Conservation (phyloP, 768 basidiomycete species). For the Amanita brunnescens region DNA sequence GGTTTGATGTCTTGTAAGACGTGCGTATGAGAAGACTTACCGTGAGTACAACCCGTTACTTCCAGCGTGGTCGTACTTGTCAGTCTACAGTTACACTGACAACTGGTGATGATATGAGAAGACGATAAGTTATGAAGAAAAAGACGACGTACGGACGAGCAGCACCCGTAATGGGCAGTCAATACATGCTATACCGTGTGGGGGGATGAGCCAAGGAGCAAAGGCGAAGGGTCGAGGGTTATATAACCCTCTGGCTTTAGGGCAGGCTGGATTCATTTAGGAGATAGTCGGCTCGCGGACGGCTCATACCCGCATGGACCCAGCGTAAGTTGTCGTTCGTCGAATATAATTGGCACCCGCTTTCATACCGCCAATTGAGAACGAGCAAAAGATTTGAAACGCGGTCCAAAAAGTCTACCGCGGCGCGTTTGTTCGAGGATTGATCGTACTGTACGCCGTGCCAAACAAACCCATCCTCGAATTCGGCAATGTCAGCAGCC, state of each 20-base stretch:
- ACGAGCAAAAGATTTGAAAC: background rate
- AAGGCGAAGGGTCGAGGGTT: constrained; percentile 9
- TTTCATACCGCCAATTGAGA: background rate
- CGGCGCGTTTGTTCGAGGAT: background rate
- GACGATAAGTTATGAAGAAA: no score
- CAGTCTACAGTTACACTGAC: no score
- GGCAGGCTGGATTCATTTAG: constrained; percentile 7
- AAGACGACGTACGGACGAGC: background rate
- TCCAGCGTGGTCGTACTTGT: no score
- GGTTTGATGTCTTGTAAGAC: no score
- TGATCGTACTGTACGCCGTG: background rate
- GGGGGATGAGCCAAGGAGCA: background rate
- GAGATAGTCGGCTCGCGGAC: background rate
- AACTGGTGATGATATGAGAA: no score
- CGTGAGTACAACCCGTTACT: no score
- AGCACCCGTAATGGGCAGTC: background rate
- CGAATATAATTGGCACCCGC: background rate
- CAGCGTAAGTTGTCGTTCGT: background rate
- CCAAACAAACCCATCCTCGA: constrained; percentile 1
- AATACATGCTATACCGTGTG: background rate
- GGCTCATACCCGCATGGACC: background rate
- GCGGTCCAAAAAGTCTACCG: background rate
- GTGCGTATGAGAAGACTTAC: no score
- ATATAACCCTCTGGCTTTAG: constrained; percentile 17
- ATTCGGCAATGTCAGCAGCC: constrained; percentile 5